These are phyloP conservation scores for Chrysochromulina parva DNA, from an alignment of 78 protist species.

Conservation along the genomic window DNA sequence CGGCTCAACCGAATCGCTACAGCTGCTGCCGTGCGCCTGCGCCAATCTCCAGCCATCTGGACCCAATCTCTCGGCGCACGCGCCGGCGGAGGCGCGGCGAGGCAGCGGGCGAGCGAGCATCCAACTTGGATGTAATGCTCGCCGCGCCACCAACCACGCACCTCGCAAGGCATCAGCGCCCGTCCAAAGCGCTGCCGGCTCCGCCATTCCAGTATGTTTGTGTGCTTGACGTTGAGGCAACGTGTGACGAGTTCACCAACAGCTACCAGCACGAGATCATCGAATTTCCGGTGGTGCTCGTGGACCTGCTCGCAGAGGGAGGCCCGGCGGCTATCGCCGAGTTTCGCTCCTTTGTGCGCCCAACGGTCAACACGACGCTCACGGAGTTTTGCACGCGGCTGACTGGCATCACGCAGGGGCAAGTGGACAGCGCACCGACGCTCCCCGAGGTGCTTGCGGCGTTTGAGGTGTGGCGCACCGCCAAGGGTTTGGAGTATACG, in stretches of 20 bases:
- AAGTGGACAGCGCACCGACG: constrained; percentile 64
- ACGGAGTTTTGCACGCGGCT: constrained; percentile 69
- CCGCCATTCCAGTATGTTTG: not conserved
- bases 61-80: too few species aligned
- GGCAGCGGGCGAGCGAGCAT: too few species aligned
- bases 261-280: constrained; percentile 68
- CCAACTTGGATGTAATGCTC: too few species aligned
- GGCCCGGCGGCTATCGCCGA: not conserved
- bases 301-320: constrained; percentile 27
- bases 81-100: too few species aligned
- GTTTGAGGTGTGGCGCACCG: constrained; percentile 46
- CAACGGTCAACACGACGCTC: constrained; percentile 48
- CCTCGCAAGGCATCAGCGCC: too few species aligned
- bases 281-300: constrained; percentile 75
- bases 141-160: too few species aligned
- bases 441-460: constrained; percentile 46
- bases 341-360: constrained; percentile 66
- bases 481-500: not conserved
- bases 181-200: too few species aligned
- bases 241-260: constrained; percentile 52
- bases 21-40: too few species aligned
- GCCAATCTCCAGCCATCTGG: too few species aligned
- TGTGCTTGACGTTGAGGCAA: constrained; percentile 47
- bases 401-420: constrained; percentile 72
- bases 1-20: too few species aligned